Evolutionary conservation across 352 stramenopile genomes (phyloP).

Genomic region (Globisporangium emineosum): DNA sequence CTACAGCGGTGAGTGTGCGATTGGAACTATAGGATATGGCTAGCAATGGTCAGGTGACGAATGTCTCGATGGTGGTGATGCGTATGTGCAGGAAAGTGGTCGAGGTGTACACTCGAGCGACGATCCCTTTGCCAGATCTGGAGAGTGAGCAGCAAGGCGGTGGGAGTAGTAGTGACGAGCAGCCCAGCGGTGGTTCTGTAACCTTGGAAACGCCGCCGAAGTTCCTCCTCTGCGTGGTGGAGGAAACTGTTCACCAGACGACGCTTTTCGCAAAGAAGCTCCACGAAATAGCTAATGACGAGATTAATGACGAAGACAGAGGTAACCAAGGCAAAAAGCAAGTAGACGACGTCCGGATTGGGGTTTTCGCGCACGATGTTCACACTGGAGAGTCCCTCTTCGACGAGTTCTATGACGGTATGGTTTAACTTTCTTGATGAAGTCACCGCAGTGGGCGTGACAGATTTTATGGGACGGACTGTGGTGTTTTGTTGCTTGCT

Average conservation of each 20-base stretch:
- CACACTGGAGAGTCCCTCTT: constrained; percentile 42
- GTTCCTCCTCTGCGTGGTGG: constrained; percentile 41
- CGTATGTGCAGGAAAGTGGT: constrained; percentile 36
- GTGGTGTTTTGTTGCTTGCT: background rate
- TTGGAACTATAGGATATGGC: no score
- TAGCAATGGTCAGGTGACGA: no score
- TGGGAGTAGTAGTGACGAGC: constrained; percentile 8
- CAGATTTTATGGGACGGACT: background rate
- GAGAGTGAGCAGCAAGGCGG: background rate
- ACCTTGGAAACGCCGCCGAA: background rate
- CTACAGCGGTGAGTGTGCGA: background rate
- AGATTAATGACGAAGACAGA: constrained; percentile 7
- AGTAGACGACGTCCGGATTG: constrained; percentile 25
- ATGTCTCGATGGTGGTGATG: no score
- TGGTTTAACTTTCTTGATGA: background rate
- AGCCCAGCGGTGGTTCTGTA: background rate
- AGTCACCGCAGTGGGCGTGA: background rate
- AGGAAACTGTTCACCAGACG: constrained; percentile 32
- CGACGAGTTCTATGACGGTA: constrained; percentile 51
- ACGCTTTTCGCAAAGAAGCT: constrained; percentile 33
- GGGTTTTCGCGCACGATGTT: constrained; percentile 36
- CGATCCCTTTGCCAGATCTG: constrained; percentile 28
- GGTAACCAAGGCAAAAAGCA: constrained; percentile 12
- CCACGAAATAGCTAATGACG: constrained; percentile 19
- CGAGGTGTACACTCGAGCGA: constrained; percentile 45